Conservation (phyloP, 345 rosid genomes). For the Moricandia moricandioides region DNA sequence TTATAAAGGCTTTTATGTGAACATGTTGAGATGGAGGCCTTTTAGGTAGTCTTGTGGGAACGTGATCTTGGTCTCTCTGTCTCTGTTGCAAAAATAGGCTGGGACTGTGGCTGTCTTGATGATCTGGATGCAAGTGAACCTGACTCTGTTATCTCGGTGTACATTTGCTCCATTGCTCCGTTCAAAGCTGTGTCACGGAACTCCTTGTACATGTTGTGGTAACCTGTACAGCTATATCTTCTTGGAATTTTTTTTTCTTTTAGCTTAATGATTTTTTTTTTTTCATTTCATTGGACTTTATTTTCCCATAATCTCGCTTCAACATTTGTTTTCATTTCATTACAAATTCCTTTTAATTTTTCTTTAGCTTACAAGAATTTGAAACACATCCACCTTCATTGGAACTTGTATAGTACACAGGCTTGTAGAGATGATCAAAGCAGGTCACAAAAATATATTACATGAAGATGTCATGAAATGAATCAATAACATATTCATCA, state of each 20-base stretch:
- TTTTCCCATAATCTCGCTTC: neutral
- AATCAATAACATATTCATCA: constrained; percentile 8
- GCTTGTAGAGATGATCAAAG: neutral
- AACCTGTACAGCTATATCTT: too few relatives aligned
- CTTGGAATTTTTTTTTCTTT: neutral
- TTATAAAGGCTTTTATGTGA: constrained; percentile 34
- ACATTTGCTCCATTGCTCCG: constrained; percentile 59
- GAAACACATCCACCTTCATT: neutral
- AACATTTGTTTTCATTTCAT: neutral
- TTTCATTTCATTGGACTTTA: neutral
- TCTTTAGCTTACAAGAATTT: neutral
- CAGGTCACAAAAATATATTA: constrained; percentile 1
- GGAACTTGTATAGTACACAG: neutral
- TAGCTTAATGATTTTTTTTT: neutral
- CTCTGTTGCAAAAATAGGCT: constrained; percentile 48
- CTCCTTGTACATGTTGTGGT: neutral
- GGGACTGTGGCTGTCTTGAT: constrained; percentile 58
- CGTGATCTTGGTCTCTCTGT: constrained; percentile 50
- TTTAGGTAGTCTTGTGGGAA: constrained; percentile 61
- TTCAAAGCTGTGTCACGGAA: constrained; percentile 46
- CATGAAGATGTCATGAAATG: constrained; percentile 8
- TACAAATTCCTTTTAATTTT: neutral
- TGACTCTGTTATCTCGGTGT: constrained; percentile 61
- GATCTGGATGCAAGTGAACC: constrained; percentile 60
- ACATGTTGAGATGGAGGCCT: constrained; percentile 46